Percentiles rank a stretch among this genome's conserved stretches.
Evolutionary conservation across 805 yeast species (phyloP).

Genomic region (Kodamaea hsintzibuensis): DNA sequence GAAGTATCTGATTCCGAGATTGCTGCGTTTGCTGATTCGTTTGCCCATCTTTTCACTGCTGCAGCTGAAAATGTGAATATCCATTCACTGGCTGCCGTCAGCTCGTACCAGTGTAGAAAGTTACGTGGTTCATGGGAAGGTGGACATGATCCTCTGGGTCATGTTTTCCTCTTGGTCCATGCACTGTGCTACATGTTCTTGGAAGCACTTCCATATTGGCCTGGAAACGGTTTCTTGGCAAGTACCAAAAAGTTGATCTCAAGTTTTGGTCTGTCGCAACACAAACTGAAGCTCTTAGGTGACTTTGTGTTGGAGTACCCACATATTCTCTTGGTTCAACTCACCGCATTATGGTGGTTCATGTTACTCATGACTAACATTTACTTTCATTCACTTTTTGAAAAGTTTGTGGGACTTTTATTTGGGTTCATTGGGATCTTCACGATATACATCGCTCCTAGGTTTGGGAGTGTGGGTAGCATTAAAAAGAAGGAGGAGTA

Average conservation of each 20-base stretch:
- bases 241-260: constrained; percentile 9
- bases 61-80: background rate
- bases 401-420: constrained; percentile 69
- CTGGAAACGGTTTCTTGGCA: constrained; percentile 13
- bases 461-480: background rate
- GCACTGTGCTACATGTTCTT: constrained; percentile 64
- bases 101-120: constrained; percentile 37
- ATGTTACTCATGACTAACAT: constrained; percentile 83
- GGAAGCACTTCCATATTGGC: constrained; percentile 52
- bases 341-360: constrained; percentile 69
- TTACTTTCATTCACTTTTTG: constrained; percentile 79
- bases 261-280: background rate
- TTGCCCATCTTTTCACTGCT: background rate
- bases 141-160: constrained; percentile 97
- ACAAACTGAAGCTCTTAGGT: constrained; percentile 1
- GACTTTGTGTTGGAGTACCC: constrained; percentile 24
- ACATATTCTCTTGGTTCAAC: constrained; percentile 22
- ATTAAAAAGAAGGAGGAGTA: background rate
- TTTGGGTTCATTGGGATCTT: constrained; percentile 58
- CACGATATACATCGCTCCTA: constrained; percentile 39
- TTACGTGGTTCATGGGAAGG: constrained; percentile 70
- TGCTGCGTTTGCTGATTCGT: constrained; percentile 9
- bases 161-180: constrained; percentile 74
- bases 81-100: constrained; percentile 16
- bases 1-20: constrained; percentile 4